A percentile compares a stretch with the other conserved stretches of the same genome.
Evolutionary conservation across 2,329 filamentous ascomycete species (phyloP).

Genomic region (Ploettnerulaceae sp.): DNA sequence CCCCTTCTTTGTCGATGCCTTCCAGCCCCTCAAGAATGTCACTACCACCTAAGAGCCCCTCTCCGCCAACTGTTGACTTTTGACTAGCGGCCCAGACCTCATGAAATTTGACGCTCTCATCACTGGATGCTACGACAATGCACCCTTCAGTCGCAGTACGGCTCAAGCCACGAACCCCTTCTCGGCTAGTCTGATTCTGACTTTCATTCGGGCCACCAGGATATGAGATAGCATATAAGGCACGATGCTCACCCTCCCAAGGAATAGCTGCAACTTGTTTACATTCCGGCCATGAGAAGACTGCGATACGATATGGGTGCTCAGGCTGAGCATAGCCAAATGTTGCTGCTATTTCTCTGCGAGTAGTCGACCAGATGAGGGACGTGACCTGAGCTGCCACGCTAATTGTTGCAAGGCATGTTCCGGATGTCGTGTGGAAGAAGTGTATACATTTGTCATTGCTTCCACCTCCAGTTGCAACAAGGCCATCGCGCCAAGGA

Average conservation of each 20-base stretch:
- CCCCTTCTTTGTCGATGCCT: slow-evolving; percentile 70
- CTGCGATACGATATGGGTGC: slow-evolving; percentile 81
- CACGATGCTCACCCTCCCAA: slow-evolving; percentile 74
- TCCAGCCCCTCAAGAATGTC: slow-evolving; percentile 79
- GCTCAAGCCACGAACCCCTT: slow-evolving; percentile 50
- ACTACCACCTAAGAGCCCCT: slow-evolving; percentile 70
- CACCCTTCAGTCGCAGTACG: slow-evolving; percentile 68
- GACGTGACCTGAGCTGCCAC: slow-evolving; percentile 92
- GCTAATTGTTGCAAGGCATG: slow-evolving; percentile 81
- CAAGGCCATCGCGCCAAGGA: slow-evolving; percentile 80
- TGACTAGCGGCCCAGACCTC: slow-evolving; percentile 77
- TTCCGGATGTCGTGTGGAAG: slow-evolving; percentile 80
- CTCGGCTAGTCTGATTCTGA: slow-evolving; percentile 30
- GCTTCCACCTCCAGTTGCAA: slow-evolving; percentile 88
- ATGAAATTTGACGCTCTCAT: slow-evolving; percentile 91
- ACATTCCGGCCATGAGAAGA: slow-evolving; percentile 94
- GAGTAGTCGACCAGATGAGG: slow-evolving; percentile 81
- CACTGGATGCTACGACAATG: slow-evolving; percentile 86
- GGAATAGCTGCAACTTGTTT: slow-evolving; percentile 79
- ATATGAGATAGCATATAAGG: slow-evolving; percentile 83
- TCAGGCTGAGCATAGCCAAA: slow-evolving; percentile 92
- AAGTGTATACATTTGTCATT: slow-evolving; percentile 97
- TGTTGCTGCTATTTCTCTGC: slow-evolving; percentile 84
- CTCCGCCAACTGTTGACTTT: slow-evolving; percentile 48
- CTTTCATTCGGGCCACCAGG: slow-evolving; percentile 52